Evolutionary conservation across 2,329 filamentous ascomycete genomes (phyloP).

Genomic region (Exophiala phaeomuriformis): DNA sequence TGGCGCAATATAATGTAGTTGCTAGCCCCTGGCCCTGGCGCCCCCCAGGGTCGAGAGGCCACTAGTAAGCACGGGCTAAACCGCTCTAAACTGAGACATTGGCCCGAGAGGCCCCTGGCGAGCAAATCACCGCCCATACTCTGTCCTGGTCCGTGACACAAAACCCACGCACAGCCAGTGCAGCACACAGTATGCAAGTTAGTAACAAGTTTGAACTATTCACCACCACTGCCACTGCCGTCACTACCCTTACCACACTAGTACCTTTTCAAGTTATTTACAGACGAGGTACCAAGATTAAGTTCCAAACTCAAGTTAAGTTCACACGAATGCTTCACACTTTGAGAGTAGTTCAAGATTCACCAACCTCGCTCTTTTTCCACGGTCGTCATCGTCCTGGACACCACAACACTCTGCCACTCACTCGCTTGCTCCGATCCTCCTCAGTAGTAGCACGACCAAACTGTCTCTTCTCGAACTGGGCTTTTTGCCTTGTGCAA

Average conservation of each 20-base stretch:
- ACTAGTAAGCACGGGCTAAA: constrained; percentile 1
- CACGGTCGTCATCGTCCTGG: not conserved
- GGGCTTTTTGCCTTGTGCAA: too few relatives aligned
- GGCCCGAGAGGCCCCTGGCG: not conserved
- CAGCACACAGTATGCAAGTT: not conserved
- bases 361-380: constrained; percentile 15
- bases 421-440: not conserved
- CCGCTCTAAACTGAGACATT: constrained; percentile 21
- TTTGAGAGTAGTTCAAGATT: not conserved
- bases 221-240: too few relatives aligned
- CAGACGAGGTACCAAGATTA: too few relatives aligned
- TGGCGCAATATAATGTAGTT: too few relatives aligned
- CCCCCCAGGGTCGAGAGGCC: too few relatives aligned
- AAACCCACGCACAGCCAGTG: not conserved
- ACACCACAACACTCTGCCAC: not conserved
- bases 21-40: too few relatives aligned
- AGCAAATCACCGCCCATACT: not conserved
- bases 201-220: not conserved
- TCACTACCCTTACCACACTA: too few relatives aligned
- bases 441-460: not conserved
- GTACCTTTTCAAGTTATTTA: too few relatives aligned
- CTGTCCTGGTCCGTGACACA: not conserved
- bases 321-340: too few relatives aligned
- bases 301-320: too few relatives aligned
- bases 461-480: not conserved